Base-by-base conservation (phyloP, 2,329 filamentous ascomycete species). In the Fusarium sp. region DNA sequence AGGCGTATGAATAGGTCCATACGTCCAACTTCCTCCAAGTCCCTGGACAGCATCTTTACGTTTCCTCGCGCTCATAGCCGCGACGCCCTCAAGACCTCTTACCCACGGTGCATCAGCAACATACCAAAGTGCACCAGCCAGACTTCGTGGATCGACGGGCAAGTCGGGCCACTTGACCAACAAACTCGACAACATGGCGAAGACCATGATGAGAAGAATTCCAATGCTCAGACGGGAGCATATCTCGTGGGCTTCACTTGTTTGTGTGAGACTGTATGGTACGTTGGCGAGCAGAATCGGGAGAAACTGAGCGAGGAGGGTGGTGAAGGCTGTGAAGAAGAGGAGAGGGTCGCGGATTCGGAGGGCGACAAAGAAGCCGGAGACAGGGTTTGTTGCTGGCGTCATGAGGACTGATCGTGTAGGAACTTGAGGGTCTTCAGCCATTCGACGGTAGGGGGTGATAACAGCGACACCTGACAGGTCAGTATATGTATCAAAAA, bases 251-350 rank as follows among this genome's bases (percentile, higher is more conserved):
- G 84, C 80, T 11, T 72, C 72, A 33, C 79, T 77, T 3, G 81
- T 82, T 52, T 85, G 83, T 0, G 83, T 81, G 6, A 83, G 79
- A 59, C 81, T 84, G 78, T 85, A 86, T 0, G 86, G 84, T 6
- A 88, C 81, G 71, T 86, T 87, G 75, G 84, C 82, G 4, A 88
- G 80, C 2, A 86, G 77, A 16, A 88, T 78, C 1, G 86, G 86
- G 9, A 88, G 81, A 46, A 87, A 83, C 56, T 88, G 85, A 9
- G 85, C 81, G 3, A 87, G 77, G 19, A 88, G 80, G 2, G 85
- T 80, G 15, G 84, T 82, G 21, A 83, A 76, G 1, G 84, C 82
- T 8, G 84, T 82, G 21, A 82, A 64, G 42, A 82, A 79, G 6
- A 86, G 80, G 46, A 85, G 84, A 21, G 79, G 57, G 38, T 87